These are phyloP conservation scores for Skeletonema costatum DNA, from an alignment of 108 stramenopile genomes.

Conservation along the genomic window DNA sequence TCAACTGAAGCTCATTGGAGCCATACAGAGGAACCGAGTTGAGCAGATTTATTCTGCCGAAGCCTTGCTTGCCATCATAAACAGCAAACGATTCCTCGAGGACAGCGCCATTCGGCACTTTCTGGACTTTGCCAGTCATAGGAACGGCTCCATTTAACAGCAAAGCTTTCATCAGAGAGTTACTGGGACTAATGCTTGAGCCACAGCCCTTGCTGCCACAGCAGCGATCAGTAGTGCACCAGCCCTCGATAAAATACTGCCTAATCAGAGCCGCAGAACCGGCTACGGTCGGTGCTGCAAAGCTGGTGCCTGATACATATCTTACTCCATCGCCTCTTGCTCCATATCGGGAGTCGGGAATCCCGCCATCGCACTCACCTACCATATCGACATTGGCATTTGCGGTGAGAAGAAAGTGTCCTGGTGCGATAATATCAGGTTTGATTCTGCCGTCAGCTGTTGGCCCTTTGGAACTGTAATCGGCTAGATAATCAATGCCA, in stretches of 20 bases:
- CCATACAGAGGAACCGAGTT: slow-evolving; percentile 31
- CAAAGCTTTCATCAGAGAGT: slow-evolving; percentile 75
- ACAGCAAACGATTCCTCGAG: slow-evolving; percentile 16
- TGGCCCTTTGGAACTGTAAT: slow-evolving; percentile 69
- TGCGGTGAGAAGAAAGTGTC: slow-evolving; percentile 61
- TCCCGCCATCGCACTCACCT: slow-evolving; percentile 47
- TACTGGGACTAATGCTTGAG: slow-evolving; percentile 58
- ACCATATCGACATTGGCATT: slow-evolving; percentile 31
- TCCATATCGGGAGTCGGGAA: slow-evolving; percentile 11
- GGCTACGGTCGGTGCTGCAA: slow-evolving; percentile 80
- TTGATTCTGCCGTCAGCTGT: slow-evolving; percentile 77
- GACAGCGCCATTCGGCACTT: slow-evolving; percentile 28
- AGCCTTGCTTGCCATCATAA: slow-evolving; percentile 61
- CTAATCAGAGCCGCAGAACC: slow-evolving; percentile 79
- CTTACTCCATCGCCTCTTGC: slow-evolving; percentile 13
- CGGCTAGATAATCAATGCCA: slow-evolving; percentile 62
- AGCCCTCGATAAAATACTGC: slow-evolving; percentile 78
- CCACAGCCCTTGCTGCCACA: slow-evolving; percentile 58
- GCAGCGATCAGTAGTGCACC: slow-evolving; percentile 38
- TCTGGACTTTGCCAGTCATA: slow-evolving; percentile 46
- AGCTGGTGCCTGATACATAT: slow-evolving; percentile 55
- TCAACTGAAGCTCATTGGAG: slow-evolving; percentile 33
- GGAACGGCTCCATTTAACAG: slow-evolving; percentile 67
- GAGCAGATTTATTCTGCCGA: slow-evolving; percentile 50
- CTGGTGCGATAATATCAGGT: slow-evolving; percentile 84